phyloP scores from a whole-genome alignment of 1,139 yeast genomes.

The Taphrina confusa region DNA sequence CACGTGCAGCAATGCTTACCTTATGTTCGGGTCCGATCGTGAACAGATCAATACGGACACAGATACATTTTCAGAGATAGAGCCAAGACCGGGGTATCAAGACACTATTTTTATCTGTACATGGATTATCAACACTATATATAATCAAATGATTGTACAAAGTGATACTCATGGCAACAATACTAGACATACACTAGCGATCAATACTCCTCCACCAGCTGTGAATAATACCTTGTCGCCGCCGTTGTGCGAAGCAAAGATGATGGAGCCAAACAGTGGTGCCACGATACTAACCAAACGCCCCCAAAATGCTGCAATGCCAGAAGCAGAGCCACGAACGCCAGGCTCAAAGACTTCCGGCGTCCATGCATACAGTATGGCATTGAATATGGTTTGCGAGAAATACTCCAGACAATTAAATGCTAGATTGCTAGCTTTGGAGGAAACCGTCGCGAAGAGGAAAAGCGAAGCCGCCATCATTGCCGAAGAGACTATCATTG shows the following conservation, averaged over 20 bases:
- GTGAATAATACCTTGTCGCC: constrained; percentile 13
- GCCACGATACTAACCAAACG: constrained; percentile 10
- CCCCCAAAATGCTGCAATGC: constrained; percentile 41
- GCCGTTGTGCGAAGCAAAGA: constrained; percentile 2
- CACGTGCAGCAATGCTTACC: no score
- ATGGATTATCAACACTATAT: no score
- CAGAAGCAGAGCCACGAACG: constrained; percentile 60
- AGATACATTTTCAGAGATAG: no score
- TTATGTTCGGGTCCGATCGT: no score
- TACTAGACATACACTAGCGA: not conserved
- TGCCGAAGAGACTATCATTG: constrained; percentile 58
- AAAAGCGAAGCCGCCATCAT: constrained; percentile 58
- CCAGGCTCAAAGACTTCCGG: constrained; percentile 62
- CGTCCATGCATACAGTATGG: constrained; percentile 59
- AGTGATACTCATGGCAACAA: not conserved
- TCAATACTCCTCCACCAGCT: constrained; percentile 9
- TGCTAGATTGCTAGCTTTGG: constrained; percentile 56
- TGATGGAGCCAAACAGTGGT: not conserved
- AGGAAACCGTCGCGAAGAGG: constrained; percentile 59
- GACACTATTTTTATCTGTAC: no score
- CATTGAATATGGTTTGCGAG: constrained; percentile 56
- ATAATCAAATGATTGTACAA: no score
- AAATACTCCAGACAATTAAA: constrained; percentile 54
- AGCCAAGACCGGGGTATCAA: no score
- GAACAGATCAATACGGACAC: no score